These are phyloP conservation scores for Yarrowia phangngaensis DNA, from an alignment of 805 yeast genomes.

Conservation along the genomic window DNA sequence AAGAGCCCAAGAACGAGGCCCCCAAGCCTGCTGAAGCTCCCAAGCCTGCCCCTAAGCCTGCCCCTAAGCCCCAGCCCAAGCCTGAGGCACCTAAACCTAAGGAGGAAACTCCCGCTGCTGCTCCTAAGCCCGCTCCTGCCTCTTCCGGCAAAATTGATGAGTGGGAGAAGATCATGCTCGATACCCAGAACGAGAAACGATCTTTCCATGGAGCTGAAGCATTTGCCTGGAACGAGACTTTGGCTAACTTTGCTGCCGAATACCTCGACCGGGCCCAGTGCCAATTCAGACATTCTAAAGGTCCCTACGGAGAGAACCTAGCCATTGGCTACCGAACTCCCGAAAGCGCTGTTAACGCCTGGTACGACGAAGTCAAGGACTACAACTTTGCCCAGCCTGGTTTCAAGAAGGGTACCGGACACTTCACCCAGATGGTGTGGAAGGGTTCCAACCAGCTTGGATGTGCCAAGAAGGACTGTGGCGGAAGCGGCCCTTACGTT, in stretches of 20 bases:
- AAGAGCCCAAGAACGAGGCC: slow-evolving; percentile 2
- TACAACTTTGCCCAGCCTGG: slow-evolving; percentile 50
- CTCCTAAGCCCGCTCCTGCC: slow-evolving; percentile 1
- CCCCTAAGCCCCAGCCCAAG: slow-evolving; percentile 11
- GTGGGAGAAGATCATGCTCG: slow-evolving; percentile 29
- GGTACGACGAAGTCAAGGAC: slow-evolving; percentile 62
- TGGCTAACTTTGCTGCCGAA: slow-evolving; percentile 55
- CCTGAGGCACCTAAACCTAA: slow-evolving; percentile 3
- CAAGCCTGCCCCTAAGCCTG: not conserved
- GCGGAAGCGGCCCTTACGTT: slow-evolving; percentile 52
- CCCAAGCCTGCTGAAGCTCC: slow-evolving; percentile 12
- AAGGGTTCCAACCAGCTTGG: slow-evolving; percentile 57
- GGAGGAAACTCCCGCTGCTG: not conserved
- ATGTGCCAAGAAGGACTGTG: slow-evolving; percentile 67
- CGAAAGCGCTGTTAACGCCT: slow-evolving; percentile 52
- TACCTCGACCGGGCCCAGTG: slow-evolving; percentile 47
- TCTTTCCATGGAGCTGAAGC: slow-evolving; percentile 36
- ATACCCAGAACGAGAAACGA: slow-evolving; percentile 35
- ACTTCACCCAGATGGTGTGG: slow-evolving; percentile 83
- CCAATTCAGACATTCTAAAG: slow-evolving; percentile 61
- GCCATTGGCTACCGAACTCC: slow-evolving; percentile 62
- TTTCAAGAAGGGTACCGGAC: slow-evolving; percentile 55
- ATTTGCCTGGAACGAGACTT: slow-evolving; percentile 53
- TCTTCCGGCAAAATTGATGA: slow-evolving; percentile 20
- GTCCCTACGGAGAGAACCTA: slow-evolving; percentile 72